Evolutionary conservation across 352 stramenopile species (phyloP).

Genomic region (Sclerospora graminicola): DNA sequence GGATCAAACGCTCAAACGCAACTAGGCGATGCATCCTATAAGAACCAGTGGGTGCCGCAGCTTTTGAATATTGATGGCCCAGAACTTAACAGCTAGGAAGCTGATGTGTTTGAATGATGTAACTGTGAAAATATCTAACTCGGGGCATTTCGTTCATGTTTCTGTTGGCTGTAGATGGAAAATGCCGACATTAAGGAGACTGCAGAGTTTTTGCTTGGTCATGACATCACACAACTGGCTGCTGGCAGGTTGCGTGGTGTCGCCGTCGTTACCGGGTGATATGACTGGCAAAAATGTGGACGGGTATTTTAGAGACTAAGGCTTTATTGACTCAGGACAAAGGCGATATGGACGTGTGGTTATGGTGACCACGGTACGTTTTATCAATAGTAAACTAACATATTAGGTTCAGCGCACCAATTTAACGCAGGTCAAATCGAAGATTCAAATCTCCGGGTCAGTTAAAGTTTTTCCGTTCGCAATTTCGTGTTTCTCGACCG

Average conservation of each 20-base stretch:
- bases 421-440: conserved; percentile 45
- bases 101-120: background rate
- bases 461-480: conserved; percentile 72
- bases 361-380: conserved; percentile 44
- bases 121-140: too few species aligned
- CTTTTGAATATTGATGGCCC: conserved; percentile 61
- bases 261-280: conserved; percentile 40
- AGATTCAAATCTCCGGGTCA: conserved; percentile 45
- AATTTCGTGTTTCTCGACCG: conserved; percentile 61
- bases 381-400: too few species aligned
- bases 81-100: conserved; percentile 36
- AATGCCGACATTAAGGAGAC: conserved; percentile 55
- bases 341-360: conserved; percentile 64
- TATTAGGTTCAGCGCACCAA: too few species aligned
- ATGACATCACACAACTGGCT: conserved; percentile 48
- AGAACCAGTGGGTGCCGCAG: conserved; percentile 78
- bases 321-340: conserved; percentile 26
- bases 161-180: conserved; percentile 18
- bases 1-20: conserved; percentile 62
- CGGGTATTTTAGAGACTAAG: background rate
- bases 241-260: conserved; percentile 49
- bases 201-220: conserved; percentile 57
- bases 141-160: too few species aligned
- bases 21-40: conserved; percentile 50
- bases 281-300: background rate